Evolutionary conservation across 2,329 filamentous ascomycete genomes (phyloP), one percentile per base, ranked within the genome.

Genomic region (Bisporella sp.): DNA sequence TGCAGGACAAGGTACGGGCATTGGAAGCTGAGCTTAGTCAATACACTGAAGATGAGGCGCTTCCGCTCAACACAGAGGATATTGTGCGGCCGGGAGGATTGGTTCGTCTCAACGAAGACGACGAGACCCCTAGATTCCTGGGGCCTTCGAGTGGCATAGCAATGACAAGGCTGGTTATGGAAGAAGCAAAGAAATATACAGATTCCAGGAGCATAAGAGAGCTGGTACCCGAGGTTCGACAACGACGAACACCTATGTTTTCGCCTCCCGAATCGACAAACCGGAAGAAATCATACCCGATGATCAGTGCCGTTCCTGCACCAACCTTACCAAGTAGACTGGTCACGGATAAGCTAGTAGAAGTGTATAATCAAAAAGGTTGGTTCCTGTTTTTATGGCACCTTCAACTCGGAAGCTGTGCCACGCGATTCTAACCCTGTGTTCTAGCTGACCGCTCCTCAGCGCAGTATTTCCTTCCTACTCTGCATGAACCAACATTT

Each of bases 91-190:
- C 88, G 0, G 89, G 89, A 28, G 91, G 90, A 30, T 79, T 92
- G 58, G 89, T 97, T 60, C 85, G 85, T 41, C 81, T 97, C 47
- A 84, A 86, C 62, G 88, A 92, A 61, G 84, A 84, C 50, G 89
- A 95, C 66, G 92, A 96, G 69, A 84, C 80, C 1, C 84, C 88
- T 12, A 87, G 92, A 55, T 97, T 93, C 65, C 74, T 99, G 3
- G 93, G 93, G 0, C 88, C 93, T 3, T 96, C 91, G 45, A 97
- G 92, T 66, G 93, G 92, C 53, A 96, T 96, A 62, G 89, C 90
- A 64, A 95, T 97, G 73, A 95, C 91, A 9, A 83, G 92, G 31
- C 77, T 97, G 59, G 84, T 99, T 8, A 96, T 99, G 87, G 91
- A 96, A 66, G 83, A 96, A 68, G 92, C 92, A 48, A 97, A 96